Conservation (phyloP, 108 stramenopile genomes). For the Nannochloropsis gaditana region DNA sequence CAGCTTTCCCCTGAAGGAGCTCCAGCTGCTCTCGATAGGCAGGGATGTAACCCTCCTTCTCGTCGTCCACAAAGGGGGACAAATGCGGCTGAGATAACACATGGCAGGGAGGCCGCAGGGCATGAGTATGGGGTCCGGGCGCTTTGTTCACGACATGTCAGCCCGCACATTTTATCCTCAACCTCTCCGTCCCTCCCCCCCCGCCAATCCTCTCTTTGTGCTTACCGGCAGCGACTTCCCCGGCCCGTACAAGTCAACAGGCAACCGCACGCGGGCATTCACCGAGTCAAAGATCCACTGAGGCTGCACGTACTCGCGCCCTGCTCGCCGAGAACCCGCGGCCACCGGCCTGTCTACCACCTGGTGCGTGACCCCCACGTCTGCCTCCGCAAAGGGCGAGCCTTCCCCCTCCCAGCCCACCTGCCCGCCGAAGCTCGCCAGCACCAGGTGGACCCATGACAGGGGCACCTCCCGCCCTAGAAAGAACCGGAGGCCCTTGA, state of each 20-base stretch:
- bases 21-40: constrained; percentile 92
- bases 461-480: constrained; percentile 86
- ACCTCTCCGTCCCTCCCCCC: not conserved
- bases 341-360: constrained; percentile 41
- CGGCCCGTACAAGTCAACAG: constrained; percentile 72
- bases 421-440: constrained; percentile 75
- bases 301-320: constrained; percentile 90
- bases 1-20: constrained; percentile 28
- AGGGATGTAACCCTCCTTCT: constrained; percentile 94
- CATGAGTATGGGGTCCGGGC: not conserved
- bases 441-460: constrained; percentile 82
- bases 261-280: constrained; percentile 82
- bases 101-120: not conserved
- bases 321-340: constrained; percentile 54
- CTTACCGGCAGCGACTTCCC: constrained; percentile 64
- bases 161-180: not conserved
- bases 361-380: constrained; percentile 88
- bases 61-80: constrained; percentile 95
- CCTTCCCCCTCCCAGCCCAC: constrained; percentile 90
- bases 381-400: constrained; percentile 65
- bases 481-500: constrained; percentile 74
- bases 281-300: constrained; percentile 95
- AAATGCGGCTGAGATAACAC: not conserved
- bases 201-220: not conserved
- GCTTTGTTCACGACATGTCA: not conserved